phyloP scores from a whole-genome alignment of 495 filamentous ascomycete genomes.

The Letharia columbiana region DNA sequence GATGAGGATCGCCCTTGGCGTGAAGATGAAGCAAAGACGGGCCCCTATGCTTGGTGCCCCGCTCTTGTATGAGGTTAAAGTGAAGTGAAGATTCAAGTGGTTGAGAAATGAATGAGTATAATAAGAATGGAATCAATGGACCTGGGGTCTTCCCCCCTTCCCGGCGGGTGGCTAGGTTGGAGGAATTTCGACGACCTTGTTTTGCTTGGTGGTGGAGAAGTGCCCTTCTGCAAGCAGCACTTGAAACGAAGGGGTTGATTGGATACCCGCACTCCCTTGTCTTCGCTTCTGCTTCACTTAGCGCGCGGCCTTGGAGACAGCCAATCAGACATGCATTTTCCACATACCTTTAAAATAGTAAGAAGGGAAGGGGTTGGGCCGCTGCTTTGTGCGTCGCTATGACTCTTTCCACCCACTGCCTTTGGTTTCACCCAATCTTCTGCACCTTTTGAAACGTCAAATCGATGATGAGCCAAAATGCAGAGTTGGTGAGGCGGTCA shows the following conservation, averaged over 20 bases:
- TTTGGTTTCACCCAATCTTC: conserved; percentile 8
- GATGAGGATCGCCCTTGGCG: conserved; percentile 20
- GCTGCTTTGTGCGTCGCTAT: conserved; percentile 1
- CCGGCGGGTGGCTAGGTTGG: conserved; percentile 20
- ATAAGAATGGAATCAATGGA: conserved; percentile 11
- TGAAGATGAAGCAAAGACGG: conserved; percentile 23
- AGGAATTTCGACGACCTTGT: conserved; percentile 7
- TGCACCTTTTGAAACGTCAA: conserved; percentile 6
- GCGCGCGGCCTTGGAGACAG: conserved; percentile 15
- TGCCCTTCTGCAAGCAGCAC: background rate
- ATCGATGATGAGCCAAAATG: background rate
- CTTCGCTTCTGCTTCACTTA: conserved; percentile 23
- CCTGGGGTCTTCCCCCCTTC: conserved; percentile 5
- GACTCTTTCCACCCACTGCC: conserved; percentile 9
- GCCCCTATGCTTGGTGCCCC: conserved; percentile 19
- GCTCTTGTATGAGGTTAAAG: conserved; percentile 23
- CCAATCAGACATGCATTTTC: conserved; percentile 17
- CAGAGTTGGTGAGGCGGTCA: conserved; percentile 4
- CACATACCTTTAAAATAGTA: conserved; percentile 16
- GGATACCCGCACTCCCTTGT: conserved; percentile 14
- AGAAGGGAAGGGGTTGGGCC: conserved; percentile 2
- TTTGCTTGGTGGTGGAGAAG: conserved; percentile 4
- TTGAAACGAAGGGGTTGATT: conserved; percentile 19
- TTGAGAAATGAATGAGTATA: conserved; percentile 11
- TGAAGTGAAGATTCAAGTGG: conserved; percentile 17